phyloP scores from a whole-genome alignment of 108 stramenopile genomes.

The Parietichytrium sp. region DNA sequence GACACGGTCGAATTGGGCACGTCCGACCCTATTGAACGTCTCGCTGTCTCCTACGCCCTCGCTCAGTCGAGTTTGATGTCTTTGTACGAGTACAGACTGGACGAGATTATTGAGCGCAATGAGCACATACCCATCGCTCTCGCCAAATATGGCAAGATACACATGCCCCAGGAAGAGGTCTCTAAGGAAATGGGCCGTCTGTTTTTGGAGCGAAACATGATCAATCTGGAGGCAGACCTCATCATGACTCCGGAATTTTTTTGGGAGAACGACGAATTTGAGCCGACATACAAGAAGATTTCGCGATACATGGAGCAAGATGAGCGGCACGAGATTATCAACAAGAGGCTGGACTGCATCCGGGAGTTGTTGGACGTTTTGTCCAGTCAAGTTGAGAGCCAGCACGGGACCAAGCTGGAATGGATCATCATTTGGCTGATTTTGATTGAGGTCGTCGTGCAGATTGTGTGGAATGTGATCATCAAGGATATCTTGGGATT shows the following conservation, averaged over 20 bases:
- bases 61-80: slow-evolving; percentile 64
- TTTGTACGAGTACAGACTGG: slow-evolving; percentile 56
- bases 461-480: slow-evolving; percentile 34
- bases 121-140: slow-evolving; percentile 52
- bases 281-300: slow-evolving; percentile 54
- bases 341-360: slow-evolving; percentile 63
- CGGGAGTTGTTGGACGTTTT: slow-evolving; percentile 63
- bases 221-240: slow-evolving; percentile 67
- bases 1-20: slow-evolving; percentile 46
- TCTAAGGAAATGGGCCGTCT: slow-evolving; percentile 47
- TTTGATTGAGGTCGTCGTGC: slow-evolving; percentile 48
- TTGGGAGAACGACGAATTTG: slow-evolving; percentile 64
- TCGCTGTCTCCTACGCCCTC: slow-evolving; percentile 58
- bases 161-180: slow-evolving; percentile 50
- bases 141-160: slow-evolving; percentile 55
- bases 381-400: slow-evolving; percentile 45
- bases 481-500: slow-evolving; percentile 31
- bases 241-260: slow-evolving; percentile 61
- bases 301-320: slow-evolving; percentile 57
- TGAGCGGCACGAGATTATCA: slow-evolving; percentile 57
- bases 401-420: slow-evolving; percentile 50
- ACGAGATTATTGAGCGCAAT: slow-evolving; percentile 48
- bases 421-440: slow-evolving; percentile 62
- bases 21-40: slow-evolving; percentile 52
- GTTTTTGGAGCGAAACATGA: slow-evolving; percentile 59